Evolutionary conservation across 78 protist genomes (phyloP).

Genomic region (Acrasis kona): DNA sequence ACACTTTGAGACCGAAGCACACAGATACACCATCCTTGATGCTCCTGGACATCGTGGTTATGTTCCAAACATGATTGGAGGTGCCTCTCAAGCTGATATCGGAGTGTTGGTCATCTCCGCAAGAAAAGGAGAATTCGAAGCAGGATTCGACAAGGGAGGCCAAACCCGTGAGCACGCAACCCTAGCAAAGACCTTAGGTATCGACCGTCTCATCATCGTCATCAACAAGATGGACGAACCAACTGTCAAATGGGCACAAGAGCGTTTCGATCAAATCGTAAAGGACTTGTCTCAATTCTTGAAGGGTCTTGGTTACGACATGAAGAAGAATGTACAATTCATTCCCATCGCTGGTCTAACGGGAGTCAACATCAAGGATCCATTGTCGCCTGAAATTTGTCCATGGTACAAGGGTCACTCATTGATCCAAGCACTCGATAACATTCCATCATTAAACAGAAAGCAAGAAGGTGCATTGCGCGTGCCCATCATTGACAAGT

Average conservation of each 20-base stretch:
- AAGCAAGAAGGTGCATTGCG: conserved; percentile 48
- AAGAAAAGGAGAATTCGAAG: conserved; percentile 91
- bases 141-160: conserved; percentile 97
- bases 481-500: conserved; percentile 69
- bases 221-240: conserved; percentile 98
- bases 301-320: conserved; percentile 14
- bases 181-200: conserved; percentile 92
- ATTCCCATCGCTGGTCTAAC: conserved; percentile 83
- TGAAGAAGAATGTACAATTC: conserved; percentile 60
- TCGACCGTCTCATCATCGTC: conserved; percentile 65
- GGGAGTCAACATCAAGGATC: conserved; percentile 59
- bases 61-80: conserved; percentile 97
- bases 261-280: conserved; percentile 61
- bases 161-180: conserved; percentile 95
- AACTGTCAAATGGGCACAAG: conserved; percentile 73
- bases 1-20: conserved; percentile 69
- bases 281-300: conserved; percentile 48
- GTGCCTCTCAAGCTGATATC: conserved; percentile 97
- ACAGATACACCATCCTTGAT: conserved; percentile 87
- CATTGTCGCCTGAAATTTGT: conserved; percentile 26
- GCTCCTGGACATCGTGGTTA: conserved; percentile 94
- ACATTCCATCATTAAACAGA: conserved; percentile 38
- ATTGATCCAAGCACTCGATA: conserved; percentile 65
- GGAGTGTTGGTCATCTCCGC: conserved; percentile 93
- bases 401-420: conserved; percentile 74